Evolutionary conservation across 1,284 basidiomycete genomes (phyloP).

Genomic region (Sanguinoderma infundibulare): DNA sequence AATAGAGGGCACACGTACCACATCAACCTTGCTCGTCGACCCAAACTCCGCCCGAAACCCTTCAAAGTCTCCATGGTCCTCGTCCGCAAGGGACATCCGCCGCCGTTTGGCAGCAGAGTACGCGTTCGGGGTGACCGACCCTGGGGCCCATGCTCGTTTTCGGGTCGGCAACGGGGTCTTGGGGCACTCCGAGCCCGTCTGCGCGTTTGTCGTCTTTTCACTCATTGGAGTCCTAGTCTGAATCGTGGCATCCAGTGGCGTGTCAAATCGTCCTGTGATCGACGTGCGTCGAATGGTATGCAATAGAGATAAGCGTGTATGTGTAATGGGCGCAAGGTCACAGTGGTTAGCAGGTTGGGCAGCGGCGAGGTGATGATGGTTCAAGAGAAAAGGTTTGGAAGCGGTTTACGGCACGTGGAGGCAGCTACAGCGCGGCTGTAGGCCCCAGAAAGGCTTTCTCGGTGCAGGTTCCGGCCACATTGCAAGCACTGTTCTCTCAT

Average conservation of each 20-base stretch:
- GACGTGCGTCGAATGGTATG: background rate
- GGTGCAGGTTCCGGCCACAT: conserved; percentile 8
- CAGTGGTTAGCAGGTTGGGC: background rate
- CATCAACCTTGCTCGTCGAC: conserved; percentile 22
- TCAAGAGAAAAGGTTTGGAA: conserved; percentile 11
- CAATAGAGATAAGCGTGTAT: background rate
- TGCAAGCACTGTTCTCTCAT: background rate
- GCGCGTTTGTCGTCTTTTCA: conserved; percentile 15
- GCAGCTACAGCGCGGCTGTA: background rate
- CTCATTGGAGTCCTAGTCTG: conserved; percentile 13
- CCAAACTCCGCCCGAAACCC: conserved; percentile 24
- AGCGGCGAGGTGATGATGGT: conserved; percentile 20
- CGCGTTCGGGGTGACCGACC: conserved; percentile 36
- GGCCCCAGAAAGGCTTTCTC: background rate
- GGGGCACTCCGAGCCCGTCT: conserved; percentile 6
- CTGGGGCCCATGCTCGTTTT: conserved; percentile 35
- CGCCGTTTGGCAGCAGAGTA: conserved; percentile 35
- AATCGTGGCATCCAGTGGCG: background rate
- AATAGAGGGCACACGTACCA: conserved; percentile 14
- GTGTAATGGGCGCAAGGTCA: background rate
- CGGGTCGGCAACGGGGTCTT: conserved; percentile 24
- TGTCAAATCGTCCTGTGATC: background rate
- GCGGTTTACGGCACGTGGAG: conserved; percentile 19
- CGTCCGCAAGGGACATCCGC: conserved; percentile 34
- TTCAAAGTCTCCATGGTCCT: conserved; percentile 21